phyloP scores from a whole-genome alignment of 208 protist genomes.

The Leishmania tarentolae region DNA sequence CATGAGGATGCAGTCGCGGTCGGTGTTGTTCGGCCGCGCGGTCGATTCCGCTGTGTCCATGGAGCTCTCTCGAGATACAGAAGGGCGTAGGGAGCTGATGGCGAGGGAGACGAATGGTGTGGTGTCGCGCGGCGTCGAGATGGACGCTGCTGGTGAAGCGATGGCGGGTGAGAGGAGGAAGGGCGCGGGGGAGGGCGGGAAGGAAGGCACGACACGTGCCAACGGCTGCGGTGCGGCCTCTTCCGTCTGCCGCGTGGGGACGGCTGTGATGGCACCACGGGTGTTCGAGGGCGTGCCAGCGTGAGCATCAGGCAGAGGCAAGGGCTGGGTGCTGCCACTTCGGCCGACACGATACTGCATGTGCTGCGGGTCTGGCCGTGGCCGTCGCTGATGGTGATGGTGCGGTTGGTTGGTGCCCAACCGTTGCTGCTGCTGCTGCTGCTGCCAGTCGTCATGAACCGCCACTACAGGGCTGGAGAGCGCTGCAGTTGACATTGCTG shows the following conservation, averaged over 20 bases:
- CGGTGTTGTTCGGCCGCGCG: not conserved
- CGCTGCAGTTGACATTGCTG: not conserved
- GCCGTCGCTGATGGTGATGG: constrained; percentile 11
- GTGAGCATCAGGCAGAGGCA: constrained; percentile 3
- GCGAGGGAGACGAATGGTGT: constrained; percentile 11
- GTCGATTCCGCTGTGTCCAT: not conserved
- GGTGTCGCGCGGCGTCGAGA: constrained; percentile 13
- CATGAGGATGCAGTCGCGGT: not conserved
- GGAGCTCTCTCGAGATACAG: not conserved
- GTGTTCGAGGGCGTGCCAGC: not conserved
- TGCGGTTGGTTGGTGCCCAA: not conserved
- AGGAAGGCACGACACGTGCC: not conserved
- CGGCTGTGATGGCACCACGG: not conserved
- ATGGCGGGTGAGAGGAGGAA: not conserved
- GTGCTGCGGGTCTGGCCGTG: constrained; percentile 8
- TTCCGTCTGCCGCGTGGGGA: not conserved
- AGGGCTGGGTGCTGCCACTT: constrained; percentile 30
- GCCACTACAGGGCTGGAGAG: not conserved
- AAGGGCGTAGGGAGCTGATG: constrained; percentile 23
- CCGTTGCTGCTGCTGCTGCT: constrained; percentile 3
- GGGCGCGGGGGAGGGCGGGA: not conserved
- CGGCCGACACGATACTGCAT: constrained; percentile 35
- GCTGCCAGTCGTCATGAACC: constrained; percentile 4
- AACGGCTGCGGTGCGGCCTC: not conserved
- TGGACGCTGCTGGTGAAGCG: not conserved